phyloP scores from a whole-genome alignment of 306 rosid species.

The Glycyrrhiza uralensis region DNA sequence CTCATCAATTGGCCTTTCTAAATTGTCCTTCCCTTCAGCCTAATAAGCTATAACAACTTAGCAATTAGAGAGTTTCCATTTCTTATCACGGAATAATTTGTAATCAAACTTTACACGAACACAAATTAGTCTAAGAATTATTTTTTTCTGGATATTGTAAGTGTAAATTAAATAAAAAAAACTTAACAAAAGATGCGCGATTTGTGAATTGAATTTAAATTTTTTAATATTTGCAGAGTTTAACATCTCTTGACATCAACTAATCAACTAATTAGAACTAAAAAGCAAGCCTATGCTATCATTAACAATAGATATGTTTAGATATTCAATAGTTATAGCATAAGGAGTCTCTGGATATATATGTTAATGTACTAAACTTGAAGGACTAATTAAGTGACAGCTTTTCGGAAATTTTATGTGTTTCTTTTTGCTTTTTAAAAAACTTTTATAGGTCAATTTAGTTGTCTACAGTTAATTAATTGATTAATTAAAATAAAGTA shows the following conservation, averaged over 20 bases:
- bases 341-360: neutral
- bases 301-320: neutral
- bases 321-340: neutral
- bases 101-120: too few relatives aligned
- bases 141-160: too few relatives aligned
- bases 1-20: constrained; percentile 22
- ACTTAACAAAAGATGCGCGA: too few relatives aligned
- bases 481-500: neutral
- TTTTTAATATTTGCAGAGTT: neutral
- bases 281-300: too few relatives aligned
- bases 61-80: too few relatives aligned
- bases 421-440: too few relatives aligned
- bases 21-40: constrained; percentile 9
- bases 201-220: neutral
- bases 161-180: too few relatives aligned
- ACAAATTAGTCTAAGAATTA: too few relatives aligned
- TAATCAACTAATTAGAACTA: neutral
- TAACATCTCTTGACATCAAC: too few relatives aligned
- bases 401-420: neutral
- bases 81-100: too few relatives aligned
- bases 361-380: neutral
- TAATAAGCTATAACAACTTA: neutral
- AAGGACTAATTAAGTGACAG: neutral
- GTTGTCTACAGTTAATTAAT: too few relatives aligned
- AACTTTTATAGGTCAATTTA: neutral